phyloP scores from a whole-genome alignment of 306 rosid species.

The Lathyrus sativus region DNA sequence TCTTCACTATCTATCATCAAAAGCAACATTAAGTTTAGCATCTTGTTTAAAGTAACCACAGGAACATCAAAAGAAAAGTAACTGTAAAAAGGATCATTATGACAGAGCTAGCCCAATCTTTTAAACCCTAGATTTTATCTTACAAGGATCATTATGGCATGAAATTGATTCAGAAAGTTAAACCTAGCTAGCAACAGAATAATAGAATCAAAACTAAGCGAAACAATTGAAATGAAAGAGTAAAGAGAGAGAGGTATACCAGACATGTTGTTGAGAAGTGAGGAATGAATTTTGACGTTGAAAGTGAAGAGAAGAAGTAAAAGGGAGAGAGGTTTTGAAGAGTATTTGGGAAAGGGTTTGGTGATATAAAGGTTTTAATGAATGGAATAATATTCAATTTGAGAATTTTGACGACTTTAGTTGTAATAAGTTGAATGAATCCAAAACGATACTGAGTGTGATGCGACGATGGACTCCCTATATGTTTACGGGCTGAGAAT shows the following conservation, averaged over 20 bases:
- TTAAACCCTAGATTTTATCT: too few species aligned
- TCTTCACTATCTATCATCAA: conserved; percentile 60
- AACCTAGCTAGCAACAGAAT: not conserved
- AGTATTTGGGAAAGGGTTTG: not conserved
- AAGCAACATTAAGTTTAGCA: conserved; percentile 14
- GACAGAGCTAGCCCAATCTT: not conserved
- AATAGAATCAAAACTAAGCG: not conserved
- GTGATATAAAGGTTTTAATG: too few species aligned
- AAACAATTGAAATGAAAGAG: too few species aligned
- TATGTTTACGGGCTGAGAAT: not conserved
- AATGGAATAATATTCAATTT: not conserved
- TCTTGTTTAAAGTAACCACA: too few species aligned
- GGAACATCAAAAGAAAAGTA: not conserved
- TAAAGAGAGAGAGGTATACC: conserved; percentile 9
- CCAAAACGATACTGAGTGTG: not conserved
- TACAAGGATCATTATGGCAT: too few species aligned
- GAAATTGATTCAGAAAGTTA: too few species aligned
- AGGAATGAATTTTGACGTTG: not conserved
- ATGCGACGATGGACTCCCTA: not conserved
- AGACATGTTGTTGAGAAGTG: conserved; percentile 32
- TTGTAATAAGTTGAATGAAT: not conserved
- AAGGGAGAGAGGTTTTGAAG: not conserved
- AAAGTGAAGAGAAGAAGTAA: not conserved
- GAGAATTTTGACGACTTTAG: not conserved
- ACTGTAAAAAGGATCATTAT: not conserved